Evolutionary conservation across 2,329 filamentous ascomycete genomes (phyloP).

Genomic region (Lachnellula hyalina): DNA sequence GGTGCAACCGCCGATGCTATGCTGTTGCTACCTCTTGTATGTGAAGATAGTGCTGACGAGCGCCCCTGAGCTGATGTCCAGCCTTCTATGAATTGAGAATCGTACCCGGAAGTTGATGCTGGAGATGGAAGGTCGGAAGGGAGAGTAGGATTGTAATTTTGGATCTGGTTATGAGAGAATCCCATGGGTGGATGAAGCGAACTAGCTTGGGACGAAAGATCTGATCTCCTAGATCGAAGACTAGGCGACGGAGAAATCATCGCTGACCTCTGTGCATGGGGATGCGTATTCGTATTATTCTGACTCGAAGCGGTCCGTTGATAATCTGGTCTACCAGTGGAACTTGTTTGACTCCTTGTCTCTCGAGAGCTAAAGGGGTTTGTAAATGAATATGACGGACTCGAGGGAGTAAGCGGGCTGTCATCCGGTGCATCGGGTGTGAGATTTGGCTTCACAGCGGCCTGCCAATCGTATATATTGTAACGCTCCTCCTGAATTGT

Average conservation of each 20-base stretch:
- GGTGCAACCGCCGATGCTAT: constrained; percentile 45
- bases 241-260: constrained; percentile 55
- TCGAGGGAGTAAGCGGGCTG: constrained; percentile 22
- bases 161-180: constrained; percentile 41
- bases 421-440: constrained; percentile 21
- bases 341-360: constrained; percentile 10
- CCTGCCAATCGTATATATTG: constrained; percentile 54
- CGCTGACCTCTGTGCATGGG: constrained; percentile 35
- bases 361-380: constrained; percentile 29
- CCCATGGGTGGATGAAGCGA: constrained; percentile 40
- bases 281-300: constrained; percentile 40
- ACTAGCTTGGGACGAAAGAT: constrained; percentile 44
- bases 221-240: constrained; percentile 56
- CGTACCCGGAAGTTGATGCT: constrained; percentile 46
- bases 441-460: constrained; percentile 35
- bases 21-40: constrained; percentile 49
- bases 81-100: constrained; percentile 54
- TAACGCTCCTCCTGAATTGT: constrained; percentile 46
- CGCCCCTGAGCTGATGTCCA: constrained; percentile 57
- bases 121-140: constrained; percentile 54
- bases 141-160: constrained; percentile 42
- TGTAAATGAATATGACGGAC: constrained; percentile 24
- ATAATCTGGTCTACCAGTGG: constrained; percentile 27
- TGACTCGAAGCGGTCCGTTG: constrained; percentile 44
- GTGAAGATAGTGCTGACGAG: constrained; percentile 51